Evolutionary conservation across 345 rosid genomes (phyloP), one percentile per base, ranked within the genome.

Genomic region (Aquilaria yunnanensis): DNA sequence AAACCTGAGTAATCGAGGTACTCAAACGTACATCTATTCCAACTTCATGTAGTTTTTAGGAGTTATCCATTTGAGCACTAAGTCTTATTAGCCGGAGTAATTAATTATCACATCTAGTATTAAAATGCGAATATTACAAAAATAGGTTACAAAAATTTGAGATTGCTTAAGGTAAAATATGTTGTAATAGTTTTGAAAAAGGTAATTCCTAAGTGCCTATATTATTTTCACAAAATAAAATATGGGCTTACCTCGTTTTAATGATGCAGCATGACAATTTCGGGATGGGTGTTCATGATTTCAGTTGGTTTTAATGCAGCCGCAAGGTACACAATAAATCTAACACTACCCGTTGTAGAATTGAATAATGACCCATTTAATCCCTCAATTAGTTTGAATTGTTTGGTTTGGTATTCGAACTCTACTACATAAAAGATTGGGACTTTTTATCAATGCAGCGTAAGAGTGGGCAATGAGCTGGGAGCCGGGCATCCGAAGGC

Each of bases 271-370:
- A 76, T 83, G 89, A 59, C 83, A 12, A 78, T 88, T 14, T 59
- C 77, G 7, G 85, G 87, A 13, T 72, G 87, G 80, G 77, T 80
- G 3, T 81, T 52, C 61, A 85, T 87, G 95, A 78, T 87, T 37
- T 60, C 95, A 0, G 74, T 85, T 64, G 96, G 91, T 33, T 83
- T 88, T 71, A 88, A 85, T 62, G 96, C 91, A 14, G 96, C 91
- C 33, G 90, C 85, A 51, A 88, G 95, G 95, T 87, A 49, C 8
- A 47, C 49, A 47, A 23, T 23, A 23, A 23, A 23, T 23, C 23
- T 23, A 23, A 0, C 23, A 23, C 23, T 23, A 23, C 23, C 23
- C 23, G 23, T 23, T 23, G 23, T 1, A 23, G 23, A 23, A 23
- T 23, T 31, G 16, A 31, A 13, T 61, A 43, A 37, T 37, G 4